phyloP scores from a whole-genome alignment of 2,329 filamentous ascomycete species.

The Polytolypa hystricis region DNA sequence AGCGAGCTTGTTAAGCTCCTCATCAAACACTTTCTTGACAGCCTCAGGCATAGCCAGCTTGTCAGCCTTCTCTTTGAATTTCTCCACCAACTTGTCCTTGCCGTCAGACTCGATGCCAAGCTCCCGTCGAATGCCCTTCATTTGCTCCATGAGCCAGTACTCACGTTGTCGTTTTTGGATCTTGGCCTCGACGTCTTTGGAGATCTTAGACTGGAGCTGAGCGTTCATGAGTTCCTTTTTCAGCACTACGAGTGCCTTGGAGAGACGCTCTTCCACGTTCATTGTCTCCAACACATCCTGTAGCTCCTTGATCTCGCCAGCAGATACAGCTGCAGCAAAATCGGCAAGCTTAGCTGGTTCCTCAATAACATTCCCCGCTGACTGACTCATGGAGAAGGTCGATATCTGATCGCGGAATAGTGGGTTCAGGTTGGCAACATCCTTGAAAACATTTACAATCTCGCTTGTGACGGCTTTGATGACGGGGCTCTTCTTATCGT shows the following conservation, averaged over 20 bases:
- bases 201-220: slow-evolving; percentile 91
- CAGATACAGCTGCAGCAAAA: slow-evolving; percentile 94
- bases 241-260: slow-evolving; percentile 80
- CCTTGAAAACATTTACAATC: slow-evolving; percentile 98
- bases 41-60: slow-evolving; percentile 95
- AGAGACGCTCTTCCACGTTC: slow-evolving; percentile 83
- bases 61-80: slow-evolving; percentile 87
- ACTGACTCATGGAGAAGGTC: slow-evolving; percentile 91
- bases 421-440: slow-evolving; percentile 85
- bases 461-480: slow-evolving; percentile 91
- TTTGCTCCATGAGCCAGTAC: slow-evolving; percentile 98
- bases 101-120: slow-evolving; percentile 94
- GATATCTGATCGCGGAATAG: slow-evolving; percentile 96
- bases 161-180: slow-evolving; percentile 95
- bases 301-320: slow-evolving; percentile 79
- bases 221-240: slow-evolving; percentile 99
- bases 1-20: slow-evolving; percentile 93
- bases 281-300: slow-evolving; percentile 83
- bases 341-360: slow-evolving; percentile 93
- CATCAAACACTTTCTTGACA: slow-evolving; percentile 95
- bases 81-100: slow-evolving; percentile 95
- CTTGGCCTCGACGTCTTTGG: slow-evolving; percentile 93
- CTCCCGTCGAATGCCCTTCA: slow-evolving; percentile 95
- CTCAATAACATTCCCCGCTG: slow-evolving; percentile 84
- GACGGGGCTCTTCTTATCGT: slow-evolving; percentile 78